Percentiles rank a stretch among this genome's conserved stretches.
Evolutionary conservation across 768 basidiomycete genomes (phyloP).

Genomic region (Rhodosporidiobolus odoratus): DNA sequence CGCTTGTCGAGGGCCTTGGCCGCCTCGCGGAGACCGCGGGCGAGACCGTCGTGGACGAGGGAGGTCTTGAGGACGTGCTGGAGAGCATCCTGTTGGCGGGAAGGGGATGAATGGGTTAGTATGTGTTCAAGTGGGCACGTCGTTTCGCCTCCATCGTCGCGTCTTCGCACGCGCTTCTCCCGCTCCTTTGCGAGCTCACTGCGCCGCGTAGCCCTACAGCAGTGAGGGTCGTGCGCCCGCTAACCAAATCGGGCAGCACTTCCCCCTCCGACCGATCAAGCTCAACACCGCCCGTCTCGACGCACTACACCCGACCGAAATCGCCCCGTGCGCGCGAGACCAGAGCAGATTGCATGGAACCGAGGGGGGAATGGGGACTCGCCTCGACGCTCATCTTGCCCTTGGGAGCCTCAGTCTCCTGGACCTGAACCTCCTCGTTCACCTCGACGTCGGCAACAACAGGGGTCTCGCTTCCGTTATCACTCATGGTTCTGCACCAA

Average conservation of each 20-base stretch:
- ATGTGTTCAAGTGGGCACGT: not conserved
- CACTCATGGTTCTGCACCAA: constrained; percentile 34
- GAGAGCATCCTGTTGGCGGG: constrained; percentile 39
- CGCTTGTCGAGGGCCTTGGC: constrained; percentile 98
- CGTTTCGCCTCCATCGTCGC: not conserved
- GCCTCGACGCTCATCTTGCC: constrained; percentile 87
- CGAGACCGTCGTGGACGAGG: constrained; percentile 94
- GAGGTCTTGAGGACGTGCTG: constrained; percentile 99
- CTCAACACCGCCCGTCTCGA: not conserved
- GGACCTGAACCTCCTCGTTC: constrained; percentile 55
- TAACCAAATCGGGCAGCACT: not conserved
- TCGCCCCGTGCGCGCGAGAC: constrained; percentile 45
- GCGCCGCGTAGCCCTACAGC: not conserved
- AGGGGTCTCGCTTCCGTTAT: constrained; percentile 39
- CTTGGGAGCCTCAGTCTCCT: constrained; percentile 77
- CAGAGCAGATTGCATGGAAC: constrained; percentile 46
- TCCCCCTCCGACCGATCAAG: not conserved
- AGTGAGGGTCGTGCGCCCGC: not conserved
- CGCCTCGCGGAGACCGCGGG: constrained; percentile 93
- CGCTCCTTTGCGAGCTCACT: not conserved
- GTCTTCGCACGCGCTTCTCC: not conserved
- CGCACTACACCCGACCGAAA: not conserved
- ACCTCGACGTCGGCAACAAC: constrained; percentile 37
- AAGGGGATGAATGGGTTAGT: constrained; percentile 15
- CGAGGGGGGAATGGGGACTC: constrained; percentile 67